A percentile compares a stretch with the other conserved stretches of the same genome.
Conservation (phyloP, 2,329 filamentous ascomycete species). For the Escovopsis sp. region DNA sequence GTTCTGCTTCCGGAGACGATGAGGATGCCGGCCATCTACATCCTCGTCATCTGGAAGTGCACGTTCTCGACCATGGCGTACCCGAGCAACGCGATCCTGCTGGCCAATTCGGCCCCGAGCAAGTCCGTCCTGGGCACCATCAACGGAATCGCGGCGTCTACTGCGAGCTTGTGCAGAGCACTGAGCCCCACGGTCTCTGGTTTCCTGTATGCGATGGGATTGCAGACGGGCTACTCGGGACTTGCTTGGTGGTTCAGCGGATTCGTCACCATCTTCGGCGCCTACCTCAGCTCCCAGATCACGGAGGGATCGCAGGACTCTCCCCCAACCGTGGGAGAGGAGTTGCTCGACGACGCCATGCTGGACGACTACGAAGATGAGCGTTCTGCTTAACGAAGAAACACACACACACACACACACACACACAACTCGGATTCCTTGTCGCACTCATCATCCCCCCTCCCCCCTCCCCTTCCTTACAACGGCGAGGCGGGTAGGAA, state of each 20-base stretch:
- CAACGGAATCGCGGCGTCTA: conserved; percentile 84
- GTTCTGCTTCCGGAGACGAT: conserved; percentile 62
- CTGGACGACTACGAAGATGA: conserved; percentile 19
- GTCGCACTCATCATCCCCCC: too few species aligned
- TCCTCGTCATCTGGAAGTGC: conserved; percentile 78
- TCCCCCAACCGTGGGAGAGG: conserved; percentile 26
- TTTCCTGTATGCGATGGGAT: conserved; percentile 65
- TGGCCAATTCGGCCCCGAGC: conserved; percentile 77
- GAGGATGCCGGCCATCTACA: conserved; percentile 61
- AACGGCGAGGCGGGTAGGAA: too few species aligned
- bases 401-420: too few species aligned
- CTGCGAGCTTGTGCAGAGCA: conserved; percentile 75
- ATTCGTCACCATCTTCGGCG: conserved; percentile 59
- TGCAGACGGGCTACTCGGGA: conserved; percentile 69
- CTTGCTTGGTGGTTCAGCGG: conserved; percentile 90
- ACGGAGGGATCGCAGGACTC: conserved; percentile 42
- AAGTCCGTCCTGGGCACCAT: conserved; percentile 77
- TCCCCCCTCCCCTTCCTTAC: too few species aligned
- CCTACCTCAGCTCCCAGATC: conserved; percentile 61
- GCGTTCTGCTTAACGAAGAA: too few species aligned
- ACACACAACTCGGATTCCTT: too few species aligned
- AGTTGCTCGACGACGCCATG: conserved; percentile 18
- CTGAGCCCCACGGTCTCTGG: conserved; percentile 84
- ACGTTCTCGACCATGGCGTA: conserved; percentile 85
- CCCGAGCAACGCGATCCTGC: conserved; percentile 75